Conservation (phyloP, 805 yeast genomes). For the Ogataea chonburiensis region DNA sequence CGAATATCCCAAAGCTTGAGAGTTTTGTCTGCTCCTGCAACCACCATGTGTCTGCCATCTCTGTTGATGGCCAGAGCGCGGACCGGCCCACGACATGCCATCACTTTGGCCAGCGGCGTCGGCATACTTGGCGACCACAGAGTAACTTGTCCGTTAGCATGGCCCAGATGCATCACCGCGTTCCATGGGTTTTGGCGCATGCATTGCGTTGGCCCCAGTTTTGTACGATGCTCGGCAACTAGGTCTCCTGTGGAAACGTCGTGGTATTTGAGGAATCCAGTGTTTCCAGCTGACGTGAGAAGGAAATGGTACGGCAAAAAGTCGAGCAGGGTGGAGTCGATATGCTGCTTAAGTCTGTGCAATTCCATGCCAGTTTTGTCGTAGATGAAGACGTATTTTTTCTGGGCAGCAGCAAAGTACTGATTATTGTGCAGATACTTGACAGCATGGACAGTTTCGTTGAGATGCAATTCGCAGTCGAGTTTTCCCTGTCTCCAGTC, state of each 20-base stretch:
- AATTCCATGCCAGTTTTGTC: constrained; percentile 89
- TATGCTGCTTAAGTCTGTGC: constrained; percentile 86
- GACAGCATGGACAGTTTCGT: constrained; percentile 89
- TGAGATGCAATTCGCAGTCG: constrained; percentile 77
- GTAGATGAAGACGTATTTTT: constrained; percentile 88
- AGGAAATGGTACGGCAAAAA: constrained; percentile 92
- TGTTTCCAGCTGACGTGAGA: constrained; percentile 82
- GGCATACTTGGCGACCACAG: constrained; percentile 92
- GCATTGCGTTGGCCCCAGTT: constrained; percentile 84
- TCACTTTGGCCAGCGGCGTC: constrained; percentile 79
- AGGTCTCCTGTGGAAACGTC: constrained; percentile 91
- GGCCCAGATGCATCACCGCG: constrained; percentile 92
- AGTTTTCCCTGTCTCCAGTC: constrained; percentile 91
- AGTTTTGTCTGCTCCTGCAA: constrained; percentile 81
- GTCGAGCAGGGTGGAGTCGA: constrained; percentile 79
- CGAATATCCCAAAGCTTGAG: constrained; percentile 93
- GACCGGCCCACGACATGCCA: constrained; percentile 83
- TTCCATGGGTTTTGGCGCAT: constrained; percentile 94
- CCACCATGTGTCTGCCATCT: constrained; percentile 92
- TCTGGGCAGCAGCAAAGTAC: constrained; percentile 95
- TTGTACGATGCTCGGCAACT: constrained; percentile 81
- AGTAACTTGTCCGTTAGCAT: constrained; percentile 87
- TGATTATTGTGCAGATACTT: constrained; percentile 90
- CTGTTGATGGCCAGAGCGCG: constrained; percentile 83
- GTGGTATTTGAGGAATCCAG: constrained; percentile 87